Evolutionary conservation across 306 rosid genomes (phyloP).

Genomic region (Argentina anserina): DNA sequence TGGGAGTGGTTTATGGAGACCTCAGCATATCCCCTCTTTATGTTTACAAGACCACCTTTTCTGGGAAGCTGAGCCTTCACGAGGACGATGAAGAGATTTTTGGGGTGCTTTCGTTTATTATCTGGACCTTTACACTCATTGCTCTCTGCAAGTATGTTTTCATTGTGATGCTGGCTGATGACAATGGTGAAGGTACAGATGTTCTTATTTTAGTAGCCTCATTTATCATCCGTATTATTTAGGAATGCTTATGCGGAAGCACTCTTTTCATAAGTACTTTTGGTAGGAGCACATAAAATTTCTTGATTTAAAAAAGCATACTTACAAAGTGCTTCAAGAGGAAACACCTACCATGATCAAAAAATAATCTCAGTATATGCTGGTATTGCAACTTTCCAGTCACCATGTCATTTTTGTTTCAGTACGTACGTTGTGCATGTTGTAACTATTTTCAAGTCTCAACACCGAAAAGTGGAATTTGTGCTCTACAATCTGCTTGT

Average conservation of each 20-base stretch:
- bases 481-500: neutral
- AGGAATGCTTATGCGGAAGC: neutral
- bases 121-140: constrained; percentile 73
- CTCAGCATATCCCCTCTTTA: constrained; percentile 80
- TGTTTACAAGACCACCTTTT: constrained; percentile 77
- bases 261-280: neutral
- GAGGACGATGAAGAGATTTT: constrained; percentile 71
- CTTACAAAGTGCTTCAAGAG: neutral
- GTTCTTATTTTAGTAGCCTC: neutral
- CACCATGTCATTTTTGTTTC: constrained; percentile 2
- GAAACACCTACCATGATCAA: neutral
- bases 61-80: constrained; percentile 64
- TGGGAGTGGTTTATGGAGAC: constrained; percentile 86
- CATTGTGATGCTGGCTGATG: constrained; percentile 72
- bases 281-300: neutral
- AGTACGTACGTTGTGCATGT: neutral
- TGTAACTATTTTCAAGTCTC: neutral
- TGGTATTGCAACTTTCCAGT: constrained; percentile 1
- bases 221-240: neutral
- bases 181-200: constrained; percentile 74
- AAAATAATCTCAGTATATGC: too few relatives aligned
- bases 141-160: constrained; percentile 77
- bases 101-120: constrained; percentile 74
- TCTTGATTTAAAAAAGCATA: neutral
- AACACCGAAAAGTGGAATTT: neutral